Evolutionary conservation across 805 yeast species (phyloP), one percentile per base, ranked within the genome.

Genomic region (Monosporozyma servazzii): DNA sequence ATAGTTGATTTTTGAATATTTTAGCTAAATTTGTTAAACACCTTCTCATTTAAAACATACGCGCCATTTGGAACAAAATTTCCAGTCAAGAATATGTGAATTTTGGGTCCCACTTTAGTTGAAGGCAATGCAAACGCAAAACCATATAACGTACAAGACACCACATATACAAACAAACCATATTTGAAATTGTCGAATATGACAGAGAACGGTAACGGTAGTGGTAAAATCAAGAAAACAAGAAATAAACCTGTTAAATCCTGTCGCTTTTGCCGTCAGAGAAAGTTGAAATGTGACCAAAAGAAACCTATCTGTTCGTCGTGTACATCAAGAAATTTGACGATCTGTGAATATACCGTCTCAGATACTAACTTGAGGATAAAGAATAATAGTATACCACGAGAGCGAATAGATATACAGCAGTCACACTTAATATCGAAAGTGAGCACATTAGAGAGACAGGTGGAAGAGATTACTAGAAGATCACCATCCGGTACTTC

Each of bases 231-330:
- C 15, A 33, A 15, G n/a, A 33, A n/a, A 2, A 33, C 37, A 13
- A 56, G 66, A 51, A 53, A 56, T 13, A 64, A 62, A 41, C 56
- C 57, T n/a, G 60, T 63, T 11, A 63, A 63, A 47, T 59, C 68
- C 5, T 64, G 68, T 48, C 39, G 54, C 7, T 63, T 62, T 46
- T 64, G 69, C 49, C 54, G 67, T 13, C 56, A 51, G 31, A 54
- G 68, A 20, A 64, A 65, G 48, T 51, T 64, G 25, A 61, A 61
- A 48, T 65, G 69, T 53, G 65, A 64, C 48, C 62, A 63, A 45
- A 43, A 37, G 39, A 57, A 52, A 44, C 68, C 69, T 3, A 51
- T 57, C n/a, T 65, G 68, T 37, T 57, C 64, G 8, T 56, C 63
- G 15, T 64, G 68, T 45, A 21, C 42, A 9, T 53, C 60, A 11